Base-by-base conservation (phyloP, 441 rosid genomes). In the Populus trichocarpa region DNA sequence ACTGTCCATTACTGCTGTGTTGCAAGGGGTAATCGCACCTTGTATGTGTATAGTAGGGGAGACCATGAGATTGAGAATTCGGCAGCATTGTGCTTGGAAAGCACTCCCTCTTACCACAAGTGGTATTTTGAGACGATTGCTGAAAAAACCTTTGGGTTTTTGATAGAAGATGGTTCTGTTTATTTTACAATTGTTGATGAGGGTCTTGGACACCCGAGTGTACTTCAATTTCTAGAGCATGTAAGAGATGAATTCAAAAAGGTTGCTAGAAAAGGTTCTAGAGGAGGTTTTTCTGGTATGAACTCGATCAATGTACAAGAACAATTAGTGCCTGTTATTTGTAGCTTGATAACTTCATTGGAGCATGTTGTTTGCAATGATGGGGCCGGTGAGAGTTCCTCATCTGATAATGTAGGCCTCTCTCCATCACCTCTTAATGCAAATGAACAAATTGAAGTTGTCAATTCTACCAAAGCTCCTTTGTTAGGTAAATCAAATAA, bases 121-220 rank as follows among this genome's bases (percentile, higher is more conserved):
- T 91, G 96, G 97, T 94, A 94, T 81, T 90, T 89, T 76, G 97
- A 94, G 90, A 92, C 97, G 8, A 57, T 83, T 3, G 71, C 84
- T 33, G 87, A 83, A 78, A 90, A 71, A 79, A 91, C 89, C 26
- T 91, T 85, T 9, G 94, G 94, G 8, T 94, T 91, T 84, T 81
- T 94, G 82, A 83, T 92, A 0, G 96, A 92, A 80, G 97, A 91
- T 75, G 92, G 91, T 75, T 86, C 77, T 72, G 86, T 90, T 50
- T 91, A 88, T 83, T 92, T 94, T 70, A 76, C 87, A 25, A 88
- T 94, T 75, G 93, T 85, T 67, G 92, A 87, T 35, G 87, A 87
- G 50, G 89, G 87, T 65, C 82, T 90, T 33, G 85, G 85, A 78
- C 90, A 78, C 53, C 83, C 69, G 6, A 81, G 89, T 13, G 79